Evolutionary conservation across 2,329 filamentous ascomycete species (phyloP).

Genomic region (Elsinoe batatas): DNA sequence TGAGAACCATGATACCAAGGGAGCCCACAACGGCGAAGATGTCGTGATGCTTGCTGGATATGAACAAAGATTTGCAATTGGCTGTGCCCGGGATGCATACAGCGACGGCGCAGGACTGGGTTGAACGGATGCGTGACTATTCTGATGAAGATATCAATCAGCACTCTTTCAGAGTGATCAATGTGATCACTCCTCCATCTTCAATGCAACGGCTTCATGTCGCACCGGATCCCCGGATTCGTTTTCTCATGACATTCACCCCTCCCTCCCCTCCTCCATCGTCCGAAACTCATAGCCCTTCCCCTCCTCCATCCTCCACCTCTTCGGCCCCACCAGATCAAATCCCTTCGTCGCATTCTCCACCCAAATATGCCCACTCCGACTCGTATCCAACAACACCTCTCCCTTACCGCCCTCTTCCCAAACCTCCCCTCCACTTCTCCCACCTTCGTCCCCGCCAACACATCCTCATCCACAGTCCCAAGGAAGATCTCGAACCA

Average conservation of each 20-base stretch:
- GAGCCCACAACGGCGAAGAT: no score
- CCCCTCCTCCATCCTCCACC: background rate
- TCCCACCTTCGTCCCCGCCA: background rate
- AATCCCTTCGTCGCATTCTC: background rate
- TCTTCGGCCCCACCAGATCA: background rate
- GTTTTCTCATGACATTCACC: background rate
- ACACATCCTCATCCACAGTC: background rate
- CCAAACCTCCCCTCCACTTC: background rate
- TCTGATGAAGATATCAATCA: background rate
- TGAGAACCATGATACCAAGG: no score
- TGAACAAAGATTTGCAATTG: no score
- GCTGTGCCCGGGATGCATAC: no score
- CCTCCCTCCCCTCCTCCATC: background rate
- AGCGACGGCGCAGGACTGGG: no score
- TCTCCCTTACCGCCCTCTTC: background rate
- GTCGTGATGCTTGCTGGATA: no score
- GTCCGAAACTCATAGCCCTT: background rate
- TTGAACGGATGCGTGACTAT: no score
- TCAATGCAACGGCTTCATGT: no score
- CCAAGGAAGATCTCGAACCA: slow-evolving; percentile 1
- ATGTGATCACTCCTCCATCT: no score
- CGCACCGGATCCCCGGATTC: no score
- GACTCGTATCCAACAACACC: background rate
- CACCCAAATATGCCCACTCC: background rate
- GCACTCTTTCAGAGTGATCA: background rate